Evolutionary conservation across 2,329 filamentous ascomycete species (phyloP).

Genomic region (Setomelanomma holmii): DNA sequence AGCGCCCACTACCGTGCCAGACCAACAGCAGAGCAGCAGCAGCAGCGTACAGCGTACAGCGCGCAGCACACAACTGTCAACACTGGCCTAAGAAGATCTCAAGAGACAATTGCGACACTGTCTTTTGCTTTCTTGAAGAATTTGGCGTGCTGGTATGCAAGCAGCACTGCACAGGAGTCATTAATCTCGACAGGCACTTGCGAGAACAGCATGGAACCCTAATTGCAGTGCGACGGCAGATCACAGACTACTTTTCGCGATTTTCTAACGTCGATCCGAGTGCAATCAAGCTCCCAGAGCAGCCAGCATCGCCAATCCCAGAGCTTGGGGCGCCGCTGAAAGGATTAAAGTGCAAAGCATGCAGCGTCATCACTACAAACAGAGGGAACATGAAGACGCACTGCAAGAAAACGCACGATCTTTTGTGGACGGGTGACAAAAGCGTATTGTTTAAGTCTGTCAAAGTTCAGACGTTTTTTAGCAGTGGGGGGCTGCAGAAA

Average conservation of each 20-base stretch:
- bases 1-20: neutral
- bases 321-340: constrained; percentile 1
- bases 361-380: neutral
- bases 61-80: neutral
- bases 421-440: neutral
- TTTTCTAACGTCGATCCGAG: neutral
- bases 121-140: neutral
- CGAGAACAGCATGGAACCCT: neutral
- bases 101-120: neutral
- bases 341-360: neutral
- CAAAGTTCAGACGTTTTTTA: constrained; percentile 11
- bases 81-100: neutral
- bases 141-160: constrained; percentile 1
- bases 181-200: neutral
- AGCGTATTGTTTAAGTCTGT: constrained; percentile 3
- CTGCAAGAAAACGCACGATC: constrained; percentile 1
- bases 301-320: neutral
- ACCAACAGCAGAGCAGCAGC: neutral
- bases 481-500: constrained; percentile 2
- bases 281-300: constrained; percentile 5
- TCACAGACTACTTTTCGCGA: neutral
- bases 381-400: neutral
- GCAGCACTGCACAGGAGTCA: neutral
- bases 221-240: neutral
- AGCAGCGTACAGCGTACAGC: neutral